Base-by-base conservation (phyloP, 345 rosid species). In the Lepidium didymum region DNA sequence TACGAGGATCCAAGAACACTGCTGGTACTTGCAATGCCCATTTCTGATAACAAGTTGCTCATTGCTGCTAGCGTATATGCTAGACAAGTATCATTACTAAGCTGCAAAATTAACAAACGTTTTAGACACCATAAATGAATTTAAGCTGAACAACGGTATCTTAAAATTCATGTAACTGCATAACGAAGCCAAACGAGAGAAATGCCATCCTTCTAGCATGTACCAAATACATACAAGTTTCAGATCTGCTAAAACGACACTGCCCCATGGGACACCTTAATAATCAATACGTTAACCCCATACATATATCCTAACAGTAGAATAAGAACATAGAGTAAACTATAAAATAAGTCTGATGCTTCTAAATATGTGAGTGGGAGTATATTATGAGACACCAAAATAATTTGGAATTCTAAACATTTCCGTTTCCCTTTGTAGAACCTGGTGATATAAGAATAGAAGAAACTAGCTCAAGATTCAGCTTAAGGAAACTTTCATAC, bases 11-110 rank as follows among this genome's bases (percentile, higher is more conserved):
- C 96, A 51, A 89, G 96, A 67, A 83, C 74, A 68, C 86, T 84
- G 72, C 75, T 76, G 9, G 90, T 75, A 56, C 78, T 86, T 58
- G 91, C 86, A 82, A 89, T 80, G 25, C 96, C 91, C 73, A 81
- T 83, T 79, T 94, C 97, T 59, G 95, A 89, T 67, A 89, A 79
- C 79, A 94, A 79, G 84, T 79, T 91, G 86, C 97, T 86, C 69
- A 94, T 87, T 62, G 96, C 89, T 55, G 95, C 86, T 73, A 91
- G 73, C 43, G 97, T 87, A 78, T 94, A 94, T 40, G 96, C 97
- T 81, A 94, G 97, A 80, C 96, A 94, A 45, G 91, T 82, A 67
- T 91, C 99, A 75, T 91, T 85, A 70, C 88, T 81, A 73, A 81
- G 80, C 99, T 94, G 95, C 89, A 85, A 15, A 77, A 75, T 31